Evolutionary conservation across 371 early-diverging fungal genomes (phyloP), one percentile per base, ranked within the genome.

Genomic region (Batrachochytrium dendrobatidis): DNA sequence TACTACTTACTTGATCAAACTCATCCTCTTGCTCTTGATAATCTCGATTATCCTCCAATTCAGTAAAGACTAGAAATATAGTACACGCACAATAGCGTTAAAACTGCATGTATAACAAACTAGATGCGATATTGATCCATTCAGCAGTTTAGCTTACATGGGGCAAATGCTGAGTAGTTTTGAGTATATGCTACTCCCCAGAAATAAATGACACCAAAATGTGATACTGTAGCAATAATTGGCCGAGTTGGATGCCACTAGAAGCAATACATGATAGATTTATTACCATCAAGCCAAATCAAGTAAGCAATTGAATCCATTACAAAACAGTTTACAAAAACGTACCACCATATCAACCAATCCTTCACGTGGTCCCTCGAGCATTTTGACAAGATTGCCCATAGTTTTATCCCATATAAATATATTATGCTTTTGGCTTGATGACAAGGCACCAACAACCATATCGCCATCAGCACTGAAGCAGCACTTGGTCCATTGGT

Each of bases 101-200:
- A 28, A 6, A 1, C 18, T 22, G 44, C 39, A 28, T 20, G 12
- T 1, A 8, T 30, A 28, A 3, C 20, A 7, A 3, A 15, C 39
- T 15, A 46, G 20, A 1, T 28, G 8, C 3, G 24, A 15, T 24
- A 8, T 28, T 32, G 17, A 15, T 8, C 8, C 17, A n/a, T n/a
- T n/a, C n/a, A n/a, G n/a, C n/a, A n/a, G n/a, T n/a, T n/a, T n/a
- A n/a, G n/a, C 34, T 51, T 69, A 75, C 73, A 67, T 10, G 93
- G 94, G 18, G 90, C 92, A 77, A 93, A 90, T 18, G 92, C 91
- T 49, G 89, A 88, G 90, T 92, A 96, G 62, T 89, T 88, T 52
- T 92, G 90, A 60, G 83, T 83, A 31, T 84, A 83, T 26, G 81
- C 83, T 4, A 84, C 83, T n/a, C 87, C 82, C 96, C 96, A 96